A percentile compares a stretch with the other conserved stretches of the same genome.
Conservation (phyloP, 306 rosid species). For the Casuarina glauca region DNA sequence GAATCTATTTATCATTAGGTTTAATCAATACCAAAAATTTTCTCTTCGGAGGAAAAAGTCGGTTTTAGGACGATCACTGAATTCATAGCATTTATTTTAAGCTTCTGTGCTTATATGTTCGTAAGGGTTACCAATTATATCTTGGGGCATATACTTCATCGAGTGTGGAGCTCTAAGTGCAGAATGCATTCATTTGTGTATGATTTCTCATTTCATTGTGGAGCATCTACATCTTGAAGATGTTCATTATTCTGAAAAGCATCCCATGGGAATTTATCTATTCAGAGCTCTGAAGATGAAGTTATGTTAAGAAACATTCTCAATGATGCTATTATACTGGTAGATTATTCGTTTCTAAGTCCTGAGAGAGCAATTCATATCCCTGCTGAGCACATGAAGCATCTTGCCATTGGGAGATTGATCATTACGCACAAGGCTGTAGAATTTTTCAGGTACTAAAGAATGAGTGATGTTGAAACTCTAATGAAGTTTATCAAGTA, state of each 20-base stretch:
- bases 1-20: background rate
- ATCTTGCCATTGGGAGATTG: slow-evolving; percentile 58
- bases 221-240: slow-evolving; percentile 7
- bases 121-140: background rate
- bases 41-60: no score
- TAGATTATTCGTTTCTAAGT: slow-evolving; percentile 63
- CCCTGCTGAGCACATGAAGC: slow-evolving; percentile 34
- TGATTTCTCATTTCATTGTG: background rate
- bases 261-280: slow-evolving; percentile 16
- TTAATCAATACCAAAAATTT: no score
- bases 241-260: slow-evolving; percentile 10
- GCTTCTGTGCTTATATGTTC: background rate
- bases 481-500: background rate
- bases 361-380: slow-evolving; percentile 26
- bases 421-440: slow-evolving; percentile 59
- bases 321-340: slow-evolving; percentile 66
- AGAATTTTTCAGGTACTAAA: slow-evolving; percentile 55
- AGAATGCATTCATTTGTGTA: background rate
- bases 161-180: slow-evolving; percentile 4
- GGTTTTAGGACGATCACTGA: no score
- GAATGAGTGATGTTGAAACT: slow-evolving; percentile 9
- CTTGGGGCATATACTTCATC: background rate
- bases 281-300: slow-evolving; percentile 73
- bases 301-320: slow-evolving; percentile 57
- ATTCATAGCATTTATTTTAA: background rate